A percentile compares a stretch with the other conserved stretches of the same genome.
Evolutionary conservation across 192 early-diverging fungal genomes (phyloP).

Genomic region (Entophlyctis helioformis): DNA sequence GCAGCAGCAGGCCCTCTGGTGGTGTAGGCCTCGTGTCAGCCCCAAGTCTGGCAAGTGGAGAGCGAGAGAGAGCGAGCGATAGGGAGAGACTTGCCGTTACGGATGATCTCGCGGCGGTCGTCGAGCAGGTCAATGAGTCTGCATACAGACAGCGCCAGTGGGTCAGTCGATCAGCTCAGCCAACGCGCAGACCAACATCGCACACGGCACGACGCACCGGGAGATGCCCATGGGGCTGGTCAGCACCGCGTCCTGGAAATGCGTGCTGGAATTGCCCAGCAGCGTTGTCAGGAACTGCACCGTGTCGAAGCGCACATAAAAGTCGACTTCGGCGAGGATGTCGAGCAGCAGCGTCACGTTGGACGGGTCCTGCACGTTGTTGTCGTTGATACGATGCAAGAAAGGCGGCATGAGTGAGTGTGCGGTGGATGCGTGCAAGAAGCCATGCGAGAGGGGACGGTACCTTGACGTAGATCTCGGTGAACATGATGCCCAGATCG

Average conservation of each 20-base stretch:
- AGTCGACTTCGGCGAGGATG: constrained; percentile 82
- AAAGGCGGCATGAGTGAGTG: too few relatives aligned
- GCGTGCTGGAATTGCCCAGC: constrained; percentile 39
- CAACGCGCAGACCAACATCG: too few relatives aligned
- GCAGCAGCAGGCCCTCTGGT: constrained; percentile 82
- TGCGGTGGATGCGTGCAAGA: too few relatives aligned
- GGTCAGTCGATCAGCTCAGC: too few relatives aligned
- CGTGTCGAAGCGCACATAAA: constrained; percentile 86
- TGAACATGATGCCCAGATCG: constrained; percentile 26
- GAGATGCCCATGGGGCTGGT: constrained; percentile 56
- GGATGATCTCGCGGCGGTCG: constrained; percentile 86
- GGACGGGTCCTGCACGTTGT: constrained; percentile 23
- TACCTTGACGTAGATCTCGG: constrained; percentile 34
- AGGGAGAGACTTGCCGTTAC: constrained; percentile 70
- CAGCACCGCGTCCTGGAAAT: constrained; percentile 75
- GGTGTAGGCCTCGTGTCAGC: too few relatives aligned
- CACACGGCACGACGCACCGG: too few relatives aligned
- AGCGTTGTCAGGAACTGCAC: constrained; percentile 77
- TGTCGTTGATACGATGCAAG: too few relatives aligned
- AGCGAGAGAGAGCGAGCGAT: too few relatives aligned
- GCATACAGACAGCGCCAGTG: constrained; percentile 36
- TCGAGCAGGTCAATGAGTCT: constrained; percentile 90
- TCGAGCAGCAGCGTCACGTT: constrained; percentile 76
- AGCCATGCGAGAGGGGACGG: too few relatives aligned
- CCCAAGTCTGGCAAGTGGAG: too few relatives aligned